Percentiles rank a stretch among this genome's conserved stretches.
Evolutionary conservation across 805 yeast species (phyloP).

Genomic region (Candida ortonii): DNA sequence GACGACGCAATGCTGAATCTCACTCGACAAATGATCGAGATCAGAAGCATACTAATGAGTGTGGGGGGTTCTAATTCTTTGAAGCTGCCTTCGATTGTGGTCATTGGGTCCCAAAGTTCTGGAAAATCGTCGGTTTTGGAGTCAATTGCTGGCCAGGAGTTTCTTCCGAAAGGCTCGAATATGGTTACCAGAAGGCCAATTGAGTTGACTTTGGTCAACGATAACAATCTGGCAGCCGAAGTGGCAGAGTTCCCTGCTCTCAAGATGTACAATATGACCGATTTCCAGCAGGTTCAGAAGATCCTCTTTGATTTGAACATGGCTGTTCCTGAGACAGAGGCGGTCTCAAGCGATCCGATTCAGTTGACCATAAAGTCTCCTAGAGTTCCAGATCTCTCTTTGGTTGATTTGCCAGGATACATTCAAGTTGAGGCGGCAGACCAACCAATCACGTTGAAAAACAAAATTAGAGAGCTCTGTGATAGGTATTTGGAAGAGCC

Average conservation of each 20-base stretch:
- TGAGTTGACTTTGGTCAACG: conserved; percentile 86
- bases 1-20: conserved; percentile 81
- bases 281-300: conserved; percentile 84
- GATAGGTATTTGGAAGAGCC: conserved; percentile 86
- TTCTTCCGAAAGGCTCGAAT: conserved; percentile 93
- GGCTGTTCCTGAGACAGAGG: conserved; percentile 85
- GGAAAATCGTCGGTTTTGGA: conserved; percentile 97
- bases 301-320: conserved; percentile 84
- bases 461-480: conserved; percentile 75
- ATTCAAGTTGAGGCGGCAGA: conserved; percentile 96
- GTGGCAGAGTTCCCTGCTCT: conserved; percentile 92
- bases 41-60: conserved; percentile 70
- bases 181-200: conserved; percentile 99
- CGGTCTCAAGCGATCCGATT: conserved; percentile 90
- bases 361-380: conserved; percentile 90
- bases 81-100: conserved; percentile 91
- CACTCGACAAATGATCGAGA: conserved; percentile 96
- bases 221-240: conserved; percentile 75
- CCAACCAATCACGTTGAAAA: conserved; percentile 83
- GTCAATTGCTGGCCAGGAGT: conserved; percentile 96
- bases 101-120: conserved; percentile 94
- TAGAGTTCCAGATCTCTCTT: conserved; percentile 82
- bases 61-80: conserved; percentile 73
- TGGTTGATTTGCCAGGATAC: conserved; percentile 96
- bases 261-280: conserved; percentile 76